phyloP scores from a whole-genome alignment of 306 rosid species.

The cucumber (Cucumis sativus) region Cucumber_9930_V3 NC_026655.2:25941001-25941500 shows the following conservation, averaged over 20 bases:
- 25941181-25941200: background rate
- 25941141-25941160: background rate
- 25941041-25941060: conserved; percentile 80
- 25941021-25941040: conserved; percentile 99
- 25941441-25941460: conserved; percentile 92
- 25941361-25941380: conserved; percentile 8
- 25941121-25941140: conserved; percentile 60
- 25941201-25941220: background rate
- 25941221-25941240: background rate
- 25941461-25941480: conserved; percentile 98
- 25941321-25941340: background rate
- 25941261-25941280: background rate
- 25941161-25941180: background rate
- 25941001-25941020: conserved; percentile 87
- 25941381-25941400: conserved; percentile 20
- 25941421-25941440: conserved; percentile 72
- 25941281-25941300: background rate
- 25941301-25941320: background rate
- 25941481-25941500: conserved; percentile 99
- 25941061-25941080: conserved; percentile 91
- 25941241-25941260: background rate
- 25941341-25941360: no score
- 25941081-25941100: conserved; percentile 73
- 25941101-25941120: conserved; percentile 47
- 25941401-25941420: conserved; percentile 31